Conservation (phyloP, 768 basidiomycete genomes). For the Cyclocybe cylindracea region DNA sequence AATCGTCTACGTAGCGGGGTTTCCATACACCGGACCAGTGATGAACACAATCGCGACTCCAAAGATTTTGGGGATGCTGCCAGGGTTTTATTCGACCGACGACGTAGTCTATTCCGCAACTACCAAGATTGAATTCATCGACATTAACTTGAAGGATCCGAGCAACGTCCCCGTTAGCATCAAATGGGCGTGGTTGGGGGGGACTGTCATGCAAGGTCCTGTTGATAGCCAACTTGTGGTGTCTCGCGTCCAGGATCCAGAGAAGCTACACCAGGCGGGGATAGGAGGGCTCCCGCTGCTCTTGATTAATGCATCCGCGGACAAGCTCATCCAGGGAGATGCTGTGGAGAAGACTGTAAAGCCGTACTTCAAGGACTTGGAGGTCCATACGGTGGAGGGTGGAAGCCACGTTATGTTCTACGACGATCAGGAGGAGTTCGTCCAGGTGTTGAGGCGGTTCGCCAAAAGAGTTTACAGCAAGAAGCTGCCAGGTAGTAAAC, state of each 20-base stretch:
- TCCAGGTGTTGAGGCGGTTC: slow-evolving; percentile 11
- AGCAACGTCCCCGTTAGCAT: slow-evolving; percentile 23
- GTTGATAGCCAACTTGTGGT: slow-evolving; percentile 19
- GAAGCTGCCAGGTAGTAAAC: neutral
- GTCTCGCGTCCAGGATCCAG: slow-evolving; percentile 25
- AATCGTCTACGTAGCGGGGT: slow-evolving; percentile 25
- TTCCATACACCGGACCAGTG: slow-evolving; percentile 25
- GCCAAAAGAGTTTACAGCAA: neutral
- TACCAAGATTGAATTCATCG: slow-evolving; percentile 23
- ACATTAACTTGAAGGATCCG: slow-evolving; percentile 26
- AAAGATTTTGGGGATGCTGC: slow-evolving; percentile 13
- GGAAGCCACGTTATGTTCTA: slow-evolving; percentile 34
- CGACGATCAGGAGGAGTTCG: slow-evolving; percentile 28
- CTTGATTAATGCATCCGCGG: slow-evolving; percentile 22
- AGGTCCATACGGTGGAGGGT: slow-evolving; percentile 26
- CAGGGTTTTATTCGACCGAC: slow-evolving; percentile 21
- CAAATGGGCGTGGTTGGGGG: slow-evolving; percentile 24
- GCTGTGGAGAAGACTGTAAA: slow-evolving; percentile 25
- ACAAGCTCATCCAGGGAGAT: slow-evolving; percentile 26
- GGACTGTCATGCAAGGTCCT: slow-evolving; percentile 18
- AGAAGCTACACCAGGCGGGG: slow-evolving; percentile 25
- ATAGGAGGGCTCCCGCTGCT: slow-evolving; percentile 27
- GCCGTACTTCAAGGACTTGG: slow-evolving; percentile 33
- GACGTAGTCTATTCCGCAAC: slow-evolving; percentile 19
- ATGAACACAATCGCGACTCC: slow-evolving; percentile 23